These are phyloP conservation scores for Wallacemonas sp. DNA, from an alignment of 208 protist species.

Conservation along the genomic window DNA sequence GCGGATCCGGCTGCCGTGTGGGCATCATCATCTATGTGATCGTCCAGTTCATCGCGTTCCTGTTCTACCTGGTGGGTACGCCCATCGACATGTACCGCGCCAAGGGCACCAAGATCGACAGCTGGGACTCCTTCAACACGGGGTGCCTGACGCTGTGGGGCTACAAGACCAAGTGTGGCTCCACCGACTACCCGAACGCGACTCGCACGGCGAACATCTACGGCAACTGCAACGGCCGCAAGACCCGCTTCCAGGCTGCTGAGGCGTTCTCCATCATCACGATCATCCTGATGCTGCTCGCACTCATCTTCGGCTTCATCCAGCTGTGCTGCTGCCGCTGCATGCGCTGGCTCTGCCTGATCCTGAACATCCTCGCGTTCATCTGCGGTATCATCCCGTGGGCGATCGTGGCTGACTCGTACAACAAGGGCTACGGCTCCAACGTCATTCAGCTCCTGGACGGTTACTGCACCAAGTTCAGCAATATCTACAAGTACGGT, in stretches of 20 bases:
- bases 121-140: background rate
- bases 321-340: conserved; percentile 52
- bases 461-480: conserved; percentile 18
- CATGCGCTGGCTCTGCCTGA: conserved; percentile 34
- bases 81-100: conserved; percentile 47
- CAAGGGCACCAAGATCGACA: background rate
- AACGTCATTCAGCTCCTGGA: background rate
- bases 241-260: conserved; percentile 33
- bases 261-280: conserved; percentile 44
- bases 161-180: conserved; percentile 8
- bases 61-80: conserved; percentile 48
- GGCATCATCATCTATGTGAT: conserved; percentile 25
- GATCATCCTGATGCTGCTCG: conserved; percentile 27
- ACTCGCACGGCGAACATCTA: conserved; percentile 19
- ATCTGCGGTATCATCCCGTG: conserved; percentile 27
- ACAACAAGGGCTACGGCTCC: conserved; percentile 20
- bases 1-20: conserved; percentile 19
- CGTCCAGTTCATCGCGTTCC: conserved; percentile 36
- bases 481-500: conserved; percentile 24
- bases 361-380: conserved; percentile 34
- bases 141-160: conserved; percentile 19
- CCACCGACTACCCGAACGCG: background rate
- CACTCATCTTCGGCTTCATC: conserved; percentile 34
- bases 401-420: conserved; percentile 31
- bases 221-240: conserved; percentile 23